A percentile compares a stretch with the other conserved stretches of the same genome.
These are phyloP conservation scores for Panaeolus cyanescens DNA, from an alignment of 768 basidiomycete species.

Conservation along the genomic window DNA sequence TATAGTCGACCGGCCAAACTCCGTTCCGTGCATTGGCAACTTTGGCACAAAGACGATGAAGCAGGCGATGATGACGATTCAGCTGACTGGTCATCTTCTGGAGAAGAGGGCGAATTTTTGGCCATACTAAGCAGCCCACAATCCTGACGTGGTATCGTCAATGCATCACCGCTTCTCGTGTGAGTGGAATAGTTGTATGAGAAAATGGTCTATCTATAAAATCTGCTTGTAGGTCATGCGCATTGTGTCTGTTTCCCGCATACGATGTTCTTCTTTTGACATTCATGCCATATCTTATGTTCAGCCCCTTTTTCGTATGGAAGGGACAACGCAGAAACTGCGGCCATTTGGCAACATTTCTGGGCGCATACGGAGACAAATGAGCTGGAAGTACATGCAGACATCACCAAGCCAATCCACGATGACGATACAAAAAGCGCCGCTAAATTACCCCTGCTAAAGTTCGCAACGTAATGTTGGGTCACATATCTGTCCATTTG, in stretches of 20 bases:
- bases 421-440: neutral
- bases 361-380: too few relatives aligned
- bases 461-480: too few relatives aligned
- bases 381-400: too few relatives aligned
- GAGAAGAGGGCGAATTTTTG: neutral
- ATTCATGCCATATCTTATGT: too few relatives aligned
- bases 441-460: too few relatives aligned
- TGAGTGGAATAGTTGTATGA: neutral
- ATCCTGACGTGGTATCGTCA: neutral
- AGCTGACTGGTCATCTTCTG: neutral
- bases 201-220: neutral
- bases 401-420: too few relatives aligned
- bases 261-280: too few relatives aligned
- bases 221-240: neutral
- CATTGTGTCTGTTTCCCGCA: too few relatives aligned
- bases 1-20: neutral
- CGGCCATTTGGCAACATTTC: too few relatives aligned
- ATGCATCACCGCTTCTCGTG: neutral
- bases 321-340: too few relatives aligned
- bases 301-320: too few relatives aligned
- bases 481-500: too few relatives aligned
- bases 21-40: neutral
- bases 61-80: neutral
- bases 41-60: neutral
- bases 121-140: neutral